Base-by-base conservation (phyloP, 2,329 filamentous ascomycete genomes). In the Ophiostoma pallidulum region DNA sequence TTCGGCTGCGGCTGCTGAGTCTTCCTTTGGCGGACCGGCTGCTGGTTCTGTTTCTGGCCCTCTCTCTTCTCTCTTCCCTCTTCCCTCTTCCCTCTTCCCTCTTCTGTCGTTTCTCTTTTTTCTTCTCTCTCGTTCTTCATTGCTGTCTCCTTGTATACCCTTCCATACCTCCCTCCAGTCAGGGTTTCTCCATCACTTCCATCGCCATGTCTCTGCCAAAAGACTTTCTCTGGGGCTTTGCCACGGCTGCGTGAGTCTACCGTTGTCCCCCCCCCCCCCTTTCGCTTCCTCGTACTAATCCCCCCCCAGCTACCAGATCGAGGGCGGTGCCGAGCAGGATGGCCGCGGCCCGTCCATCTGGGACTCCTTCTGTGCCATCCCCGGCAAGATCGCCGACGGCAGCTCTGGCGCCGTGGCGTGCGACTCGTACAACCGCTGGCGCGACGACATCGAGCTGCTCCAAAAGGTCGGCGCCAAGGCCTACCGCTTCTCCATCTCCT, bases 401-500 rank as follows among this genome's bases (percentile, higher is more conserved):
- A 80, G 74, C 56, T 83, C 80, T 37, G 88, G 88, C 45, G 81
- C 78, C 44, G 76, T 86, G 37, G 87, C 88, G 32, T 94, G 88
- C 67, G 86, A 94, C 69, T 90, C 85, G 24, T 94, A 94, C 72
- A 82, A 91, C 67, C 80, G 83, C 45, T 86, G 81, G 43, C 72
- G 71, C 33, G 79, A 87, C 60, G 88, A 94, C 60, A 86, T 94
- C 60, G 77, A 73, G 10, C 75, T 94, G 31, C 71, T 94, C 54
- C 88, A 88, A 68, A 69, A 75, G 43, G 75, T 85, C 22, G 84
- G 86, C 46, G 79, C 86, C 49, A 78, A 77, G 59, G 78, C 78
- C 32, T 94, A 94, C 68, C 84, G 87, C 42, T 94, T 94, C 68
- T 92, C 86, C 41, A 72, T 94, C 53, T 86, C 86, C 18, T 94